Evolutionary conservation across 169 alveolate genomes (phyloP), one percentile per base, ranked within the genome.

Genomic region (Cryptosporidium sp.): DNA sequence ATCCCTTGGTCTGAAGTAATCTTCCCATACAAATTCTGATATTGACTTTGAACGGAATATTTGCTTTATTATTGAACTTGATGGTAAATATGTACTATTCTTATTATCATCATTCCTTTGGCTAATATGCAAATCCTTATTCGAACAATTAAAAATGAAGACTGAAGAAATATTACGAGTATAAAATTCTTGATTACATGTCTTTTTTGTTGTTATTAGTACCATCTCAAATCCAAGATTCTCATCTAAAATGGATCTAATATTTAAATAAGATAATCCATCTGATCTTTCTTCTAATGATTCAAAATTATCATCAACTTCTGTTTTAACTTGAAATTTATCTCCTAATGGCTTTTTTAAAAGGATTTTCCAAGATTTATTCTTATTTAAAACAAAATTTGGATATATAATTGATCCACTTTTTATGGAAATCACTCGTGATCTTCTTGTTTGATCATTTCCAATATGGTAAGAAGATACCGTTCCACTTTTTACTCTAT

Each of bases 151-250:
- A n/a, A 61, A 80, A 33, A 80, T 62, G 45, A 31, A 80, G 12
- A 80, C 14, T 14, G 80, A 80, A 37, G 72, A 65, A 18, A 37
- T 33, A 37, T 37, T 65, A 14, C 29, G 53, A 2, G 31, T 31
- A n/a, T 37, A 31, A 16, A 65, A 29, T 29, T 33, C 53, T n/a
- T 65, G 53, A n/a, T 33, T 31, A 18, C 4, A 7, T n/a, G 69
- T 61, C 4, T 31, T 31, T 23, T 37, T 62, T 3, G 35, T 48
- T 26, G 89, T 29, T 14, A 80, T 44, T 29, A 45, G 3, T 31
- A 80, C 56, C 48, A 80, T 44, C 75, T 80, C 89, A n/a, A 80
- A 80, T 21, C 70, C 75, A 26, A 80, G 65, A 1, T n/a, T 18
- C 10, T 80, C 75, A 51, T 44, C 67, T 16, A 42, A 61, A n/a